A percentile compares a stretch with the other conserved stretches of the same genome.
Conservation (phyloP, 371 early-diverging fungal genomes). For the Amoeboaphelidium protococcarum region DNA sequence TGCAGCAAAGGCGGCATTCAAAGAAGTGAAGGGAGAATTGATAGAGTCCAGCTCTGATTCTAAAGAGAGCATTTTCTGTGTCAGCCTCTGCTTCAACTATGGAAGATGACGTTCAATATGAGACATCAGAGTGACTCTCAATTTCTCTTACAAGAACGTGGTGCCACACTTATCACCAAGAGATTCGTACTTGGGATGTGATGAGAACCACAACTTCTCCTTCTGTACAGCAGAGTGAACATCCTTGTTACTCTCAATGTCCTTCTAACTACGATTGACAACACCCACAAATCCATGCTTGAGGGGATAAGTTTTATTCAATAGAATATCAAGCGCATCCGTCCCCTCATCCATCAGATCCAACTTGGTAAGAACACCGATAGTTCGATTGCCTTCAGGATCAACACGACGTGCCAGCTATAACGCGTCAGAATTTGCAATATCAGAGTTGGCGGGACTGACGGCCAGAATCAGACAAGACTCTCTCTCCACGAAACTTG, state of each 20-base stretch:
- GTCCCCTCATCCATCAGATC: slow-evolving; percentile 89
- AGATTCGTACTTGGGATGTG: slow-evolving; percentile 48
- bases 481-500: slow-evolving; percentile 55
- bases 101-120: neutral
- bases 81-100: neutral
- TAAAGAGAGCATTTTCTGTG: neutral
- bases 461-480: slow-evolving; percentile 86
- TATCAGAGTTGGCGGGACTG: slow-evolving; percentile 66
- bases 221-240: slow-evolving; percentile 40
- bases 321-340: slow-evolving; percentile 57
- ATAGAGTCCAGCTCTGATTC: slow-evolving; percentile 18
- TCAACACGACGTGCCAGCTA: slow-evolving; percentile 75
- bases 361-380: slow-evolving; percentile 78
- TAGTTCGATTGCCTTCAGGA: slow-evolving; percentile 56
- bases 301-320: slow-evolving; percentile 51
- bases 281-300: slow-evolving; percentile 75
- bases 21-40: slow-evolving; percentile 41
- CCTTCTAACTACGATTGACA: slow-evolving; percentile 68
- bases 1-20: slow-evolving; percentile 45
- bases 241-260: slow-evolving; percentile 47
- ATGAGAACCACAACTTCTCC: slow-evolving; percentile 48
- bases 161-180: slow-evolving; percentile 64
- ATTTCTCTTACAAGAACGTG: slow-evolving; percentile 36
- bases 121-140: slow-evolving; percentile 21
- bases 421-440: slow-evolving; percentile 78